Base-by-base conservation (phyloP, 306 rosid species). In the Quercus robur region DNA sequence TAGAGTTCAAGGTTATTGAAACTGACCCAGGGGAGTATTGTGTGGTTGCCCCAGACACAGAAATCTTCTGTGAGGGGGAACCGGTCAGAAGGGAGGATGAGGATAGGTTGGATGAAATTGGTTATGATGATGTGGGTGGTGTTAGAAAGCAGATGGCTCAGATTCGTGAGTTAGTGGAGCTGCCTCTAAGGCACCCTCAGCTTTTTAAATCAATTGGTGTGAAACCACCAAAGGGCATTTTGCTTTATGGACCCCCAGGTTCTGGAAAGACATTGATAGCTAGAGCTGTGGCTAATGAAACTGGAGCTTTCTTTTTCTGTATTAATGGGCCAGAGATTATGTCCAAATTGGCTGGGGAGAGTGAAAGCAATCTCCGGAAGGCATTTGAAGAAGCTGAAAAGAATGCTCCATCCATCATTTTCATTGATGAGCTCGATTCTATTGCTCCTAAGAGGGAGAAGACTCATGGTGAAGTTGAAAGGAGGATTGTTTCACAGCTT, bases 111-210 rank as follows among this genome's bases (percentile, higher is more conserved):
- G 92, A 90, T 54, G 94, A 90, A 74, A 81, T 86, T 81, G 94
- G 94, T n/a, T 90, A 90, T 79, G 94, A 88, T 86, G 94, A 90
- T 25, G 94, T 90, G 57, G 94, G 94, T 62, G 94, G 92, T 49
- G 92, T 90, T 52, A 83, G 94, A 70, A 90, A 90, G 86, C 90
- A 90, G 81, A 90, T 90, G 94, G 94, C 94, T 67, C 92, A 90
- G 70, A 90, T 90, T 72, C 90, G 94, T 31, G 94, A 88, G 52
- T 85, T 90, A 86, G 94, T 90, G 26, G 94, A 90, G 82, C 85
- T 88, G 68, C 94, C 94, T 15, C 74, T 90, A 64, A 90, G 94
- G 84, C 91, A 90, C 82, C 94, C 91, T 67, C 94, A 90, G 51
- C 90, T 86, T 70, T 88, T 90, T 21, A 90, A 90, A 52, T 83